These are phyloP conservation scores for Beauveria australis DNA, from an alignment of 2,329 filamentous ascomycete species.

Conservation along the genomic window DNA sequence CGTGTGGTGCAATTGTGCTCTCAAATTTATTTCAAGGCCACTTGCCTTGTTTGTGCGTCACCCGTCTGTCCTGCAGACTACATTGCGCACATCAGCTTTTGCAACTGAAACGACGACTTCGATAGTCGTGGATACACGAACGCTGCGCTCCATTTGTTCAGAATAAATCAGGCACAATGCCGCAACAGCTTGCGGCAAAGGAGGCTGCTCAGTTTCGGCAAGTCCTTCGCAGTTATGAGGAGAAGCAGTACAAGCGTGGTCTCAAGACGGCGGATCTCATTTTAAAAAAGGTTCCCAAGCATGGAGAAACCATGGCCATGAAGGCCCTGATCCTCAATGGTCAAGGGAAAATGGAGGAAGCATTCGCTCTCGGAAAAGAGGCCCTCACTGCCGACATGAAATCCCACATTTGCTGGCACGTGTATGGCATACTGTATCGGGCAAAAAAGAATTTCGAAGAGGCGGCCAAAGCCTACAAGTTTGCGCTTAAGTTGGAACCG, in stretches of 20 bases:
- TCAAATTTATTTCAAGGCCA: not conserved
- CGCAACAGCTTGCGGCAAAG: conserved; percentile 71
- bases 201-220: conserved; percentile 91
- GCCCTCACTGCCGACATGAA: conserved; percentile 96
- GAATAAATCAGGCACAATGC: conserved; percentile 33
- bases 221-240: conserved; percentile 92
- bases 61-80: not conserved
- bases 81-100: not conserved
- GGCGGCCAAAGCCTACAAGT: conserved; percentile 98
- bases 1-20: not conserved
- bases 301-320: conserved; percentile 98
- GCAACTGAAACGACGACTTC: not conserved
- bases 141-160: not conserved
- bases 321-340: conserved; percentile 95
- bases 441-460: conserved; percentile 97
- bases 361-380: conserved; percentile 85
- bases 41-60: not conserved
- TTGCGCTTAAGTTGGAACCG: conserved; percentile 87
- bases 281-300: conserved; percentile 85
- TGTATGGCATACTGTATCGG: conserved; percentile 90
- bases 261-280: conserved; percentile 96
- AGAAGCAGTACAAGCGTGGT: conserved; percentile 94
- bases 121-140: conserved; percentile 8
- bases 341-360: conserved; percentile 86
- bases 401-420: conserved; percentile 98